Evolutionary conservation across 208 protist genomes (phyloP), one percentile per base, ranked within the genome.

Genomic region (Trypanosoma boissoni): DNA sequence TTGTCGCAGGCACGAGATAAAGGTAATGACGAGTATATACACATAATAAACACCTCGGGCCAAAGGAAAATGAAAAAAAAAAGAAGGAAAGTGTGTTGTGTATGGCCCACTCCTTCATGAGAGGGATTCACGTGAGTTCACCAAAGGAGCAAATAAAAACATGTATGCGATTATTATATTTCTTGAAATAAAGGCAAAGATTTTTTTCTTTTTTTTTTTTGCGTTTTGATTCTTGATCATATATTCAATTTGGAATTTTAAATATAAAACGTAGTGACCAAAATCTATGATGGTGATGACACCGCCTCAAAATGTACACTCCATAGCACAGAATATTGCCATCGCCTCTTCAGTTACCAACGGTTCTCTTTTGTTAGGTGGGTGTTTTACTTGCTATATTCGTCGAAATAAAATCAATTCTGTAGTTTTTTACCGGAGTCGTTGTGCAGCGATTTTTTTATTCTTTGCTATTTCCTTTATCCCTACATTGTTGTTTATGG

Each of bases 281-380:
- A 16, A 6, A 39, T 16, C 8, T 39, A 12, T 12, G 34, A 52
- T 56, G 58, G 21, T 18, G 23, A 45, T 16, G 3, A 45, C 18
- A 2, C 18, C 24, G 20, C 14, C 16, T 23, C 2, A 10, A 24
- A n/a, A 2, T 3, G 39, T 1, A 7, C 14, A 41, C 10, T 21
- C 18, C 51, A 46, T 50, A 6, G 37, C 29, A 20, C 61, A 71
- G 14, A 83, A 76, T 50, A 55, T 85, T n/a, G 79, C 77, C 43
- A 72, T 91, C 34, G 71, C 68, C 26, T 52, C 80, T 49, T 76
- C 67, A 34, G 60, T 70, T 14, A 29, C 83, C 27, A 79, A 91
- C 48, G 77, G 79, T 46, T 46, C 42, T 6, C 21, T 83, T 3
- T 57, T 87, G 0, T 28, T 74, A 20, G 52, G 32, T 21, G 80